A percentile compares a stretch with the other conserved stretches of the same genome.
Conservation (phyloP, 116 monocot species). For the Phalaenopsis hybrid region DNA sequence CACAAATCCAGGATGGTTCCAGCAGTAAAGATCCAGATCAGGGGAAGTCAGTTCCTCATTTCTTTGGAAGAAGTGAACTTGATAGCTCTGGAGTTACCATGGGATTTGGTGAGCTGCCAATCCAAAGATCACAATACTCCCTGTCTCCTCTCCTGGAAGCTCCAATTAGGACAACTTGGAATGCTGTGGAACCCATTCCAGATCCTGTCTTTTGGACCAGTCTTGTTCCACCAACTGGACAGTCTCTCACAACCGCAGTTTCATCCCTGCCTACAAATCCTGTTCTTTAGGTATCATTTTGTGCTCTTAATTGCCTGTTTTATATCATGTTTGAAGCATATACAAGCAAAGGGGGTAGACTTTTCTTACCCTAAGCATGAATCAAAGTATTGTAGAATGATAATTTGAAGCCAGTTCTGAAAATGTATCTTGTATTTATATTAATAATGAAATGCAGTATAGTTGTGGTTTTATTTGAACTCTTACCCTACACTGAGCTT, state of each 20-base stretch:
- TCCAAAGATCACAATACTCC: conserved; percentile 29
- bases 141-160: conserved; percentile 37
- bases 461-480: not conserved
- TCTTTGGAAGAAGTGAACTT: conserved; percentile 26
- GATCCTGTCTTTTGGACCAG: conserved; percentile 70
- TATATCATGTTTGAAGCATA: not conserved
- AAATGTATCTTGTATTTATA: not conserved
- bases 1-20: conserved; percentile 31
- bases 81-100: conserved; percentile 25
- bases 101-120: conserved; percentile 27
- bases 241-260: conserved; percentile 32
- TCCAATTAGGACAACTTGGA: conserved; percentile 46
- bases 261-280: conserved; percentile 17
- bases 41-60: conserved; percentile 27
- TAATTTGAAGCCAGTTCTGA: not conserved
- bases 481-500: no score
- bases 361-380: not conserved
- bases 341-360: not conserved
- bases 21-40: conserved; percentile 26
- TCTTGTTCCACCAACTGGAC: conserved; percentile 41
- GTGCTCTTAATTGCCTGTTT: not conserved
- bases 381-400: not conserved
- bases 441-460: not conserved
- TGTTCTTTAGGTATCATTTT: not conserved
- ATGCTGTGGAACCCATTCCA: conserved; percentile 48